These are phyloP conservation scores for Leptographium procerum DNA, from an alignment of 2,329 filamentous ascomycete species.

Conservation along the genomic window DNA sequence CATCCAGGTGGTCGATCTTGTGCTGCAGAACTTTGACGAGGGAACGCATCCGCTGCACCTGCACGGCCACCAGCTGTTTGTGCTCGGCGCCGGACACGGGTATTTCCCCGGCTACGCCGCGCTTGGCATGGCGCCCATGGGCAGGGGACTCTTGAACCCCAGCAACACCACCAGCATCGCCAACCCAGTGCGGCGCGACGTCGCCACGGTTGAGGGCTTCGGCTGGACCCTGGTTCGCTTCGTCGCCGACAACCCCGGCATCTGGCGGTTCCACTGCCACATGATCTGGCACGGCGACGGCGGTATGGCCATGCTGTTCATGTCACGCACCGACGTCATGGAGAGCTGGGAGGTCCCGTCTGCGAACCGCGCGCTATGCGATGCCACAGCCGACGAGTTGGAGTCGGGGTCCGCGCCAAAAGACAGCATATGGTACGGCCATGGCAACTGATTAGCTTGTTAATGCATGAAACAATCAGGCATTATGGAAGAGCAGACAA, in stretches of 20 bases:
- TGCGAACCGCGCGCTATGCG: constrained; percentile 34
- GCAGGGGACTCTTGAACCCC: constrained; percentile 23
- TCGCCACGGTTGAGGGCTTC: constrained; percentile 31
- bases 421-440: constrained; percentile 21
- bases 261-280: constrained; percentile 30
- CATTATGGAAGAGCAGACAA: background rate
- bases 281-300: constrained; percentile 27
- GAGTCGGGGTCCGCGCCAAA: constrained; percentile 36
- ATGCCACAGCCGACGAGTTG: constrained; percentile 27
- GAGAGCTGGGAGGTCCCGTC: constrained; percentile 29
- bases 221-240: constrained; percentile 38
- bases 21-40: constrained; percentile 32
- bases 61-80: constrained; percentile 32
- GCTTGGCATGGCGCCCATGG: constrained; percentile 21
- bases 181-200: constrained; percentile 37
- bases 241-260: constrained; percentile 37
- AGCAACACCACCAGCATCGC: constrained; percentile 20
- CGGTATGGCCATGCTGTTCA: constrained; percentile 27
- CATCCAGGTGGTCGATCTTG: constrained; percentile 56
- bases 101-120: constrained; percentile 33
- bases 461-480: background rate
- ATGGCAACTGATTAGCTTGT: background rate
- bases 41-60: constrained; percentile 16
- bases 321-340: constrained; percentile 36
- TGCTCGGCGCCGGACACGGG: constrained; percentile 51